Percentiles rank a stretch among this genome's conserved stretches.
phyloP scores from a whole-genome alignment of 345 rosid species.

The Eucalyptus urophylla region DNA sequence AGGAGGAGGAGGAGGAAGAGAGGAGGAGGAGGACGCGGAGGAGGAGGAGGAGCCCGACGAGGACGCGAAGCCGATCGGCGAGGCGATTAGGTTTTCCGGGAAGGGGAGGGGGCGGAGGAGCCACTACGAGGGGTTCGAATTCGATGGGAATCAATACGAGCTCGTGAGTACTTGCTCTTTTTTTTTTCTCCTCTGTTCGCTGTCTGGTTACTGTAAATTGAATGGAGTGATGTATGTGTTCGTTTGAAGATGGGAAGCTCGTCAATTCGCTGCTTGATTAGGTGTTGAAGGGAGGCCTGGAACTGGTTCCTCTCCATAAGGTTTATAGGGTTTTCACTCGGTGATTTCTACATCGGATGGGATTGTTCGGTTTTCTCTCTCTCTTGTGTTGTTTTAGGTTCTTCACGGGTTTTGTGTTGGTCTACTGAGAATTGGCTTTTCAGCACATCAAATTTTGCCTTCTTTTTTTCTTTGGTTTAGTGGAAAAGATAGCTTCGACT shows the following conservation, averaged over 20 bases:
- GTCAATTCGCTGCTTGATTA: background rate
- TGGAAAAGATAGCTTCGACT: background rate
- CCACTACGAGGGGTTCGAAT: slow-evolving; percentile 61
- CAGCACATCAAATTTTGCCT: background rate
- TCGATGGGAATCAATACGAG: slow-evolving; percentile 58
- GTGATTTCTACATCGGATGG: background rate
- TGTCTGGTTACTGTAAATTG: background rate
- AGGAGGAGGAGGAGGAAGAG: slow-evolving; percentile 6
- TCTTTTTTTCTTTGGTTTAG: background rate
- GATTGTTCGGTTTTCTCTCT: background rate
- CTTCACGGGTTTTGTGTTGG: background rate
- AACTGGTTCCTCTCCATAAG: background rate
- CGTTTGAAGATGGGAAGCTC: background rate
- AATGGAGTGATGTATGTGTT: background rate
- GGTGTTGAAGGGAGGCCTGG: background rate
- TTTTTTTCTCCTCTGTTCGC: background rate
- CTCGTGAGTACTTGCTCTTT: slow-evolving; percentile 39
- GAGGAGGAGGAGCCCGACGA: slow-evolving; percentile 52
- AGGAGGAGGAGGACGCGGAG: slow-evolving; percentile 14
- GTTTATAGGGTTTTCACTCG: background rate
- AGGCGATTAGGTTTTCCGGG: slow-evolving; percentile 41
- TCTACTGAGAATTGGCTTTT: background rate
- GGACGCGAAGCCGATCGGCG: slow-evolving; percentile 81
- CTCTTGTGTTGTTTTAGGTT: background rate
- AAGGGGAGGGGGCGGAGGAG: slow-evolving; percentile 63